A percentile compares a stretch with the other conserved stretches of the same genome.
phyloP scores from a whole-genome alignment of 208 protist genomes.

The Wallacemonas collosoma region DNA sequence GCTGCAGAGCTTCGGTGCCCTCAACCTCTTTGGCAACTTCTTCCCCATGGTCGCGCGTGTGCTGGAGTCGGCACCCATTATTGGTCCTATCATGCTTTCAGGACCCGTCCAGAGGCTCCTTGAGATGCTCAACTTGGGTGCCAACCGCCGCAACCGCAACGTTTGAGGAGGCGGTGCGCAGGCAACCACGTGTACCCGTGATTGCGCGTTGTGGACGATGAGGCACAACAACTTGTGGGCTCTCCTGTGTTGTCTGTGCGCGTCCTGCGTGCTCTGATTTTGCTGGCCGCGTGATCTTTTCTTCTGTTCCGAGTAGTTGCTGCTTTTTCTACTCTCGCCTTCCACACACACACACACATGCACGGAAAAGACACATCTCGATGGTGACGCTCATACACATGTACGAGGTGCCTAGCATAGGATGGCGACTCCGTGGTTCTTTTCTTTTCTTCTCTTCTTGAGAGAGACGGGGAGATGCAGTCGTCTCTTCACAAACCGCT shows the following conservation, averaged over 20 bases:
- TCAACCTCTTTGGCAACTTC: constrained; percentile 94
- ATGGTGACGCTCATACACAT: too few species aligned
- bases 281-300: too few species aligned
- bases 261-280: too few species aligned
- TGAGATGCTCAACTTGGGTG: constrained; percentile 35
- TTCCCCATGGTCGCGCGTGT: constrained; percentile 87
- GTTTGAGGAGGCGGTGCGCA: constrained; percentile 32
- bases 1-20: constrained; percentile 80
- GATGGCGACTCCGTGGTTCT: constrained; percentile 3
- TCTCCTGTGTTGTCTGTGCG: too few species aligned
- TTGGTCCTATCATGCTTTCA: constrained; percentile 78
- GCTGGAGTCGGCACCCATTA: constrained; percentile 82
- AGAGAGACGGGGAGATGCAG: too few species aligned
- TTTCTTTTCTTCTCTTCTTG: constrained; percentile 7
- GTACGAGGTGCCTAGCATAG: too few species aligned
- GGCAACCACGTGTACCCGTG: not conserved
- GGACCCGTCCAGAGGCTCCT: constrained; percentile 60
- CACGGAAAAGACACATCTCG: too few species aligned
- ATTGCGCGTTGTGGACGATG: not conserved
- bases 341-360: too few species aligned
- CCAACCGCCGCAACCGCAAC: constrained; percentile 53
- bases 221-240: too few species aligned
- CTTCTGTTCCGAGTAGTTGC: too few species aligned
- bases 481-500: too few species aligned
- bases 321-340: not conserved